A percentile compares a stretch with the other conserved stretches of the same genome.
phyloP scores from a whole-genome alignment of 495 filamentous ascomycete species.

The Astrothelium subdiscretum region DNA sequence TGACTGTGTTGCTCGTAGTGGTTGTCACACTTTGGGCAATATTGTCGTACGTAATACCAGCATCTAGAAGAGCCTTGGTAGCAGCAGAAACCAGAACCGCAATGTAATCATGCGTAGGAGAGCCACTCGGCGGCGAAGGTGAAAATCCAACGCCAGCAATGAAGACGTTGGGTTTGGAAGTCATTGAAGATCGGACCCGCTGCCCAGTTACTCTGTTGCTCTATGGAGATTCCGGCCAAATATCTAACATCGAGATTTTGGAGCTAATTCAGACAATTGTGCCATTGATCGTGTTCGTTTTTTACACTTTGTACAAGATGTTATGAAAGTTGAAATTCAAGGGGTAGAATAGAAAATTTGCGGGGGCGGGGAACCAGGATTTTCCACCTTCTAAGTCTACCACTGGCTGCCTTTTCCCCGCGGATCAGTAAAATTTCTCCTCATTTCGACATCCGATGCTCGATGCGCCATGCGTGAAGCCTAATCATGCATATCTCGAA shows the following conservation, averaged over 20 bases:
- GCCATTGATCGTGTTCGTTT: neutral
- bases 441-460: slow-evolving; percentile 1
- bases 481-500: neutral
- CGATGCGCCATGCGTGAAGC: neutral
- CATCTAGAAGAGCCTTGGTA: slow-evolving; percentile 12
- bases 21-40: slow-evolving; percentile 1
- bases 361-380: neutral
- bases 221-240: neutral
- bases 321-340: neutral
- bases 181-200: neutral
- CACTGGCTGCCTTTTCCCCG: neutral
- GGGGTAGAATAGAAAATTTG: neutral
- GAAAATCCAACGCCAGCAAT: slow-evolving; percentile 10
- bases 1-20: neutral
- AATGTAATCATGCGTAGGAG: neutral
- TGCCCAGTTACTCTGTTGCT: neutral
- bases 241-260: neutral
- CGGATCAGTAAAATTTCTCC: neutral
- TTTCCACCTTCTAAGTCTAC: neutral
- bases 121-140: neutral
- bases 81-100: slow-evolving; percentile 4
- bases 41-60: slow-evolving; percentile 9
- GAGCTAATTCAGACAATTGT: neutral
- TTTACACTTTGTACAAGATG: neutral
- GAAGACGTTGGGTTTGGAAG: slow-evolving; percentile 2